Base-by-base conservation (phyloP, 805 yeast species). In the Zygoascus ofunaensis region DNA sequence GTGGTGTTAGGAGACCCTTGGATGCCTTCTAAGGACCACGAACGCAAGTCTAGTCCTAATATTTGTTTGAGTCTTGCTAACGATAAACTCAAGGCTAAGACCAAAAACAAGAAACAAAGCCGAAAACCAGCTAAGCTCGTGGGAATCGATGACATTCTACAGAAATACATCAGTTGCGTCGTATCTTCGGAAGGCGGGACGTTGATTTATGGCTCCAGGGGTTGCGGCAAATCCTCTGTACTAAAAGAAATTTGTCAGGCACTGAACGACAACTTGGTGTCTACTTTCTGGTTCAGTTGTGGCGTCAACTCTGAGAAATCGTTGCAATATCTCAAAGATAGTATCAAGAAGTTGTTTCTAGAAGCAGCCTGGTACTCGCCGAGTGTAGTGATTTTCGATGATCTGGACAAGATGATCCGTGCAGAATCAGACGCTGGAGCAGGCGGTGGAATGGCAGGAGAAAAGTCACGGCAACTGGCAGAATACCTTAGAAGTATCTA, bases 321-420 rank as follows among this genome's bases (percentile, higher is more conserved):
- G 2, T 59, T 71, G 17, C 65, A 66, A 12, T 64, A 62, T 17
- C 58, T 79, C 28, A 69, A 73, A 51, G 74, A 68, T 47, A 65
- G 68, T 40, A 58, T 70, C 49, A 57, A 57, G 52, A 64, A 63
- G 46, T 70, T 73, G 71, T 59, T 72, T 55, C 72, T 63, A 51
- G 72, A 63, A 46, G 77, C 76, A 44, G 74, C 76, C 45, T 87
- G 95, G 94, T 74, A 79, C 56, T 71, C 82, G 14, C 96, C 97
- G 0, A 69, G 89, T 1, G 63, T 87, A 2, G 57, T 90, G 2
- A 64, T 89, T 0, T 59, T 90, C 18, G 97, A 90, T 52, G 87
- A 87, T 50, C 59, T 87, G 14, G 95, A 89, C 52, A 72, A 75
- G 47, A 55, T 89, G 12, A 70, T 87, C 34, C 77, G 87, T 0